Evolutionary conservation across 2,329 filamentous ascomycete genomes (phyloP), one percentile per base, ranked within the genome.

Genomic region (Neoarthrinium moseri): DNA sequence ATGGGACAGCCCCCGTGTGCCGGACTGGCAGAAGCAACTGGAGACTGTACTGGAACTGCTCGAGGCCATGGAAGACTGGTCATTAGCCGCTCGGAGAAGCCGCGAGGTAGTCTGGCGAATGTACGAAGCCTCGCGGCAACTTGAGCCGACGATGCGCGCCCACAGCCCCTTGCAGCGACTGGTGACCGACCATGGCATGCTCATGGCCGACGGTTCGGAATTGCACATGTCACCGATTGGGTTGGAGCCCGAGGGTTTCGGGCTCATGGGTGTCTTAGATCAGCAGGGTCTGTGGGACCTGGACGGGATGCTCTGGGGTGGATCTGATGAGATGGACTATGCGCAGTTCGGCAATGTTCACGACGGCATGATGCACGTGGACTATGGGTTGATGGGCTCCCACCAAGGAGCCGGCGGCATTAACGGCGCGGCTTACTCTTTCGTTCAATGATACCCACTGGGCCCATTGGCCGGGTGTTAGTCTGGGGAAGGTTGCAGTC

Each of bases 31-130:
- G 53, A 71, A 72, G 53, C 78, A 81, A 60, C 76, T 83, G 41
- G 78, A 82, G 54, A 74, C 74, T 2, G 73, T 81, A 26, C 72
- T 84, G 6, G 74, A 80, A 47, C 74, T 84, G 33, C 76, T 86
- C 11, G 80, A 84, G 30, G 75, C 75, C 5, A 81, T 87, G 74
- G 74, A 82, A 50, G 75, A 81, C 56, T 86, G 81, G 79, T 84
- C 81, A 4, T 70, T 84, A 23, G 80, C 81, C 3, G 83, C 82
- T 0, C 75, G 77, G 51, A 73, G 81, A 46, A 83, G 80, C 43
- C 70, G 81, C 35, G 82, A 86, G 61, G 82, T 84, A 4, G 75
- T 87, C 20, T 75, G 72, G 55, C 74, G 79, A 53, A 81, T 86
- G 66, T 83, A 84, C 57, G 81, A 85, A 54, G 81, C 81, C 11